Conservation (phyloP, 2,329 filamentous ascomycete genomes). For the Calonectria leucothoes region DNA sequence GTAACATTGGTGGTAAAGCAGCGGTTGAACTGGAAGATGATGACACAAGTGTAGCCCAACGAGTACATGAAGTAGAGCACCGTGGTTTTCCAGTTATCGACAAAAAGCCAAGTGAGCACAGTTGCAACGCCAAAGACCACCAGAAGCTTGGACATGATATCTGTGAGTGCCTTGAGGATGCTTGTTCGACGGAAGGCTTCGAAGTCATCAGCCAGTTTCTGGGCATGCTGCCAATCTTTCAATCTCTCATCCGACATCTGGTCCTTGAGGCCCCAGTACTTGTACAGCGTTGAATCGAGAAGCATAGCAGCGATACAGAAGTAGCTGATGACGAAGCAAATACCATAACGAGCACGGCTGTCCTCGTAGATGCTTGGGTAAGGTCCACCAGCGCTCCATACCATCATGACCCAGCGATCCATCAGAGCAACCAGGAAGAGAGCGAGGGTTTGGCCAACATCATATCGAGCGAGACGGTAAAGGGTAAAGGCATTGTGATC, state of each 20-base stretch:
- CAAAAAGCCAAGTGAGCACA: slow-evolving; percentile 21
- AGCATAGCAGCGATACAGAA: slow-evolving; percentile 32
- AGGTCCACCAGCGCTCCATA: slow-evolving; percentile 28
- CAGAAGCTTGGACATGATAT: slow-evolving; percentile 21
- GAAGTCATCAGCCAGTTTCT: slow-evolving; percentile 9
- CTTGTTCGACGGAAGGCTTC: slow-evolving; percentile 21
- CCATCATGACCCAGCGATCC: slow-evolving; percentile 36
- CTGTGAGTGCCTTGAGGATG: slow-evolving; percentile 20
- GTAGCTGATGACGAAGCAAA: slow-evolving; percentile 32
- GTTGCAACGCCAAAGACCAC: slow-evolving; percentile 25
- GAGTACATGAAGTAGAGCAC: slow-evolving; percentile 26
- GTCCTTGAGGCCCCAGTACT: slow-evolving; percentile 30
- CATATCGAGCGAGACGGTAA: slow-evolving; percentile 28
- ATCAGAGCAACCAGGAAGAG: slow-evolving; percentile 31
- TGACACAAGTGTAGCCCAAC: slow-evolving; percentile 19
- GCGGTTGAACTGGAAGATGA: slow-evolving; percentile 31
- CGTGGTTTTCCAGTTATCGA: slow-evolving; percentile 13
- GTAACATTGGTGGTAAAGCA: slow-evolving; percentile 28
- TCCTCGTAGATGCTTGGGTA: slow-evolving; percentile 33
- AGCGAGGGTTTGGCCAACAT: slow-evolving; percentile 32
- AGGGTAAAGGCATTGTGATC: slow-evolving; percentile 29
- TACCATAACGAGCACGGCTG: slow-evolving; percentile 25
- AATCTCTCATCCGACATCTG: slow-evolving; percentile 25
- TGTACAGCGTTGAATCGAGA: slow-evolving; percentile 27
- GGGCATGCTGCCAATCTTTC: slow-evolving; percentile 18